A percentile compares a stretch with the other conserved stretches of the same genome.
phyloP scores from a whole-genome alignment of 140 eudicot species.

The Ambrosia hybrid region DNA sequence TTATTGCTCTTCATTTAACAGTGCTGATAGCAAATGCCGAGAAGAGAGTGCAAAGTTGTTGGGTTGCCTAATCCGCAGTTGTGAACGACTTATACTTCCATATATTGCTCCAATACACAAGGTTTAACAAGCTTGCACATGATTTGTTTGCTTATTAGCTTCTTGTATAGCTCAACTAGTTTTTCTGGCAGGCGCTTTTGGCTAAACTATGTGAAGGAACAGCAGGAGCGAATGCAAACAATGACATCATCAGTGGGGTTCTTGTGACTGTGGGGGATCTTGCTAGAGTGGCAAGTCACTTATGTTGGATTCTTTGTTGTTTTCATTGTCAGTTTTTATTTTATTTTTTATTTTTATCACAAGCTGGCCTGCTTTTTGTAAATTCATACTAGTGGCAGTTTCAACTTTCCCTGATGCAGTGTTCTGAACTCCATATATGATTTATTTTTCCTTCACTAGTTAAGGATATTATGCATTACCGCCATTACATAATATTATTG shows the following conservation, averaged over 20 bases:
- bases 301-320: conserved; percentile 19
- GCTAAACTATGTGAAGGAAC: conserved; percentile 90
- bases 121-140: conserved; percentile 41
- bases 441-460: neutral
- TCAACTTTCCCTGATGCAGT: conserved; percentile 16
- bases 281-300: conserved; percentile 88
- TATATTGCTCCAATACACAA: conserved; percentile 94
- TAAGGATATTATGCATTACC: no score
- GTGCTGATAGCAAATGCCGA: conserved; percentile 92
- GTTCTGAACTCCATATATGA: neutral
- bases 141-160: conserved; percentile 19
- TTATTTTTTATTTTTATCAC: neutral
- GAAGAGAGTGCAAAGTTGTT: conserved; percentile 96
- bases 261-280: conserved; percentile 97
- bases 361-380: conserved; percentile 12
- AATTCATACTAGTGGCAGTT: conserved; percentile 4
- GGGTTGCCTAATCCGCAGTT: conserved; percentile 95
- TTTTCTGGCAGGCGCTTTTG: conserved; percentile 73
- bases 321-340: conserved; percentile 5
- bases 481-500: neutral
- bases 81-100: conserved; percentile 93
- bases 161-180: conserved; percentile 21
- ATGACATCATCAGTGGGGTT: conserved; percentile 86
- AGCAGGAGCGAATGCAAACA: conserved; percentile 76
- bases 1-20: conserved; percentile 37